phyloP scores from a whole-genome alignment of 257 asterid genomes.

The Solanum habrochaites region DNA sequence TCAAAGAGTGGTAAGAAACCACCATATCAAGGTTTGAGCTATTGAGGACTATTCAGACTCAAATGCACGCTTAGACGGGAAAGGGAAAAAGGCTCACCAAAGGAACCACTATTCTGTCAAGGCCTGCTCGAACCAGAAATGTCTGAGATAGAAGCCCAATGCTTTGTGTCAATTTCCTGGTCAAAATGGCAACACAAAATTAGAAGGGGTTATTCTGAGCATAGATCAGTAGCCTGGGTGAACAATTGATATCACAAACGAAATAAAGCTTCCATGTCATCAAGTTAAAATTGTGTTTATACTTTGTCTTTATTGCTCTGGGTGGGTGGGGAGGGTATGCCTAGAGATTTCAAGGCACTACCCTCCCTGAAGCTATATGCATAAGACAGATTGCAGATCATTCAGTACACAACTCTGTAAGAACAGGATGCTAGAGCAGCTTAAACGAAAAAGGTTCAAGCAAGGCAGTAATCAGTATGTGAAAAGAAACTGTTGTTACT shows the following conservation, averaged over 20 bases:
- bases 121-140: slow-evolving; percentile 63
- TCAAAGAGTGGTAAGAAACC: not conserved
- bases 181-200: slow-evolving; percentile 4
- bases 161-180: slow-evolving; percentile 83
- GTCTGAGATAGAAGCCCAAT: slow-evolving; percentile 90
- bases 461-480: not conserved
- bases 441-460: not conserved
- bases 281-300: not conserved
- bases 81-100: slow-evolving; percentile 50
- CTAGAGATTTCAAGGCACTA: not conserved
- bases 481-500: not conserved
- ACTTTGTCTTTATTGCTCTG: not conserved
- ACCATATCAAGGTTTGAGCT: not conserved
- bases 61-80: not conserved
- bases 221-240: not conserved
- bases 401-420: not conserved
- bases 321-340: not conserved
- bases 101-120: slow-evolving; percentile 86
- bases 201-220: not conserved
- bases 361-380: not conserved
- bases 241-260: not conserved
- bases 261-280: not conserved
- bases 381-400: not conserved
- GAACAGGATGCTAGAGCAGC: not conserved
- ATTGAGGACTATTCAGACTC: not conserved